phyloP scores from a whole-genome alignment of 2,329 filamentous ascomycete genomes.

The Aspergillus sclerotialis region DNA sequence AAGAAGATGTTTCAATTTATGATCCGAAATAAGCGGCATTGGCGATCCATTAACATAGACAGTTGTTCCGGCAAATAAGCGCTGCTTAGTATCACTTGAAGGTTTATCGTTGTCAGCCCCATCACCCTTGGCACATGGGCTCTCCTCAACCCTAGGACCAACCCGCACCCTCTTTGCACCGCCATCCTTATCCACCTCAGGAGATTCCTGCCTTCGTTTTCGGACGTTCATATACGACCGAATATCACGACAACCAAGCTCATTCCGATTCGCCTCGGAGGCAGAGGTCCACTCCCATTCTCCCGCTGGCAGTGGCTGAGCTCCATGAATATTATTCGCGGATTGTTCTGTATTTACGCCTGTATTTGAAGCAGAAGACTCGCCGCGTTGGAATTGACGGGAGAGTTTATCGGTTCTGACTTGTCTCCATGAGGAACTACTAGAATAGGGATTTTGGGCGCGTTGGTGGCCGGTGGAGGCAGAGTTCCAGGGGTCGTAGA shows the following conservation, averaged over 20 bases:
- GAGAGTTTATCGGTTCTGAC: constrained; percentile 63
- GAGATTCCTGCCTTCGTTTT: too few relatives aligned
- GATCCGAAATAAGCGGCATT: constrained; percentile 72
- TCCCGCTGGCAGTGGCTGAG: constrained; percentile 43
- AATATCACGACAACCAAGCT: constrained; percentile 32
- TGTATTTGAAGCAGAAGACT: constrained; percentile 49
- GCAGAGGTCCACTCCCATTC: constrained; percentile 43
- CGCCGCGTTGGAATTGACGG: constrained; percentile 58
- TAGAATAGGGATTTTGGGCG: constrained; percentile 58
- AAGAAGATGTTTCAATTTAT: constrained; percentile 74
- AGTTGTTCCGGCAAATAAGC: constrained; percentile 64
- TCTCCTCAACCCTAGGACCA: constrained; percentile 17
- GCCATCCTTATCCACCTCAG: too few relatives aligned
- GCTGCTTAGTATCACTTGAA: constrained; percentile 18
- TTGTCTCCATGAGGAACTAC: constrained; percentile 62
- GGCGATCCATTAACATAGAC: constrained; percentile 88
- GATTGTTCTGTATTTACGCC: not conserved
- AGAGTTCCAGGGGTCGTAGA: constrained; percentile 51
- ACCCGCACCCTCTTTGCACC: constrained; percentile 39
- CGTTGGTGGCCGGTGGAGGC: constrained; percentile 72
- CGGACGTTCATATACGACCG: constrained; percentile 44
- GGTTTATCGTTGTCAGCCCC: not conserved
- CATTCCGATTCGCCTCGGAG: constrained; percentile 16
- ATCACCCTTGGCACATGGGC: constrained; percentile 11
- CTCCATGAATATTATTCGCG: too few relatives aligned